Evolutionary conservation across 1,284 basidiomycete species (phyloP).

Genomic region (Apiotrichum laibachii): DNA sequence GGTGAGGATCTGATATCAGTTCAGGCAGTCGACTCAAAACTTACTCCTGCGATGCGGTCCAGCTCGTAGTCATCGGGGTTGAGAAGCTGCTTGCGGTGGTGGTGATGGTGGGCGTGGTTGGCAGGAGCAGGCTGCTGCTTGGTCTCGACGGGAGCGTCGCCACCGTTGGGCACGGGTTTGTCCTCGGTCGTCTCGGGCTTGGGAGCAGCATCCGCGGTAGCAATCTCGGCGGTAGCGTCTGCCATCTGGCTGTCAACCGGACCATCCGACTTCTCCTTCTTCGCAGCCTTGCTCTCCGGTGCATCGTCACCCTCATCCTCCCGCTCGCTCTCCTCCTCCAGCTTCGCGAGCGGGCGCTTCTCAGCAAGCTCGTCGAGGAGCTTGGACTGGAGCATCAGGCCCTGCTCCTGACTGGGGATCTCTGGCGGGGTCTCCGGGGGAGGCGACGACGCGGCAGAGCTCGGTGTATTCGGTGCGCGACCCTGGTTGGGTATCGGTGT

Average conservation of each 20-base stretch:
- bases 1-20: slow-evolving; percentile 61
- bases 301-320: slow-evolving; percentile 7
- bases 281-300: neutral
- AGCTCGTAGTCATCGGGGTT: slow-evolving; percentile 89
- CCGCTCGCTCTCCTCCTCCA: slow-evolving; percentile 64
- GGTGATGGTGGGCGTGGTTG: slow-evolving; percentile 10
- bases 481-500: slow-evolving; percentile 6
- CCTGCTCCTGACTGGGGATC: slow-evolving; percentile 28
- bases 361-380: slow-evolving; percentile 80
- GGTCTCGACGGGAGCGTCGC: slow-evolving; percentile 13
- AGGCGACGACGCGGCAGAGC: slow-evolving; percentile 12
- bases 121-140: neutral
- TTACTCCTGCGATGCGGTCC: slow-evolving; percentile 66
- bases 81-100: slow-evolving; percentile 58
- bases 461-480: slow-evolving; percentile 1
- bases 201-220: neutral
- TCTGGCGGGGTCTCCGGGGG: slow-evolving; percentile 21
- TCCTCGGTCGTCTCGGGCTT: neutral
- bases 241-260: too few relatives aligned
- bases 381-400: slow-evolving; percentile 54
- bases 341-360: slow-evolving; percentile 80
- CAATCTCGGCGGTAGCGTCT: neutral
- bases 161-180: neutral
- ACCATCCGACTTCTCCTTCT: neutral
- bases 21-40: slow-evolving; percentile 22